phyloP scores from a whole-genome alignment of 768 basidiomycete genomes.

The Calocybe indica region DNA sequence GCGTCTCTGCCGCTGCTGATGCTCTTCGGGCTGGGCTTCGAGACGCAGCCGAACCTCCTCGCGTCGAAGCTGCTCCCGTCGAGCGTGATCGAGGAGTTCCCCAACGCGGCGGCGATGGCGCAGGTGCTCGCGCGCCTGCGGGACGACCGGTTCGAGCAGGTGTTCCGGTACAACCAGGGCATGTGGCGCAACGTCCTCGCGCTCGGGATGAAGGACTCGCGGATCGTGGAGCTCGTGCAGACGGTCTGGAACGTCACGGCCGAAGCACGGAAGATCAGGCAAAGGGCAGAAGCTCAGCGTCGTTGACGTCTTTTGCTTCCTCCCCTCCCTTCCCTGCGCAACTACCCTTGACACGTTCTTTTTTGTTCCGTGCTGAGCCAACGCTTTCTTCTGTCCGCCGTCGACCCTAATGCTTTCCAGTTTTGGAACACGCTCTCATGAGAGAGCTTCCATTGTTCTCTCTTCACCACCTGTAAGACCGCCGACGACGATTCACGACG shows the following conservation, averaged over 20 bases:
- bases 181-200: conserved; percentile 61
- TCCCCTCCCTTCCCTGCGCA: no score
- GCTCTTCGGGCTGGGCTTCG: conserved; percentile 51
- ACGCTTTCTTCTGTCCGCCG: no score
- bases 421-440: no score
- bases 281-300: not conserved
- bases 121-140: conserved; percentile 35
- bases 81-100: conserved; percentile 53
- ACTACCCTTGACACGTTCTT: no score
- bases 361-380: no score
- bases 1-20: conserved; percentile 51
- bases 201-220: conserved; percentile 40
- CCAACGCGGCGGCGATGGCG: conserved; percentile 54
- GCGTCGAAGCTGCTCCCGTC: conserved; percentile 50
- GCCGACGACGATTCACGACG: no score
- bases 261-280: conserved; percentile 39
- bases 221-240: conserved; percentile 41
- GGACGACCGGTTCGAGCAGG: conserved; percentile 28
- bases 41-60: conserved; percentile 39
- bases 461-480: no score
- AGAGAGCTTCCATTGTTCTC: no score
- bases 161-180: conserved; percentile 45
- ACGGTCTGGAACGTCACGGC: conserved; percentile 73
- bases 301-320: no score
- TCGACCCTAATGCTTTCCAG: no score